These are phyloP conservation scores for Rubroshorea leprosula DNA, from an alignment of 345 rosid genomes.

Conservation along the genomic window DNA sequence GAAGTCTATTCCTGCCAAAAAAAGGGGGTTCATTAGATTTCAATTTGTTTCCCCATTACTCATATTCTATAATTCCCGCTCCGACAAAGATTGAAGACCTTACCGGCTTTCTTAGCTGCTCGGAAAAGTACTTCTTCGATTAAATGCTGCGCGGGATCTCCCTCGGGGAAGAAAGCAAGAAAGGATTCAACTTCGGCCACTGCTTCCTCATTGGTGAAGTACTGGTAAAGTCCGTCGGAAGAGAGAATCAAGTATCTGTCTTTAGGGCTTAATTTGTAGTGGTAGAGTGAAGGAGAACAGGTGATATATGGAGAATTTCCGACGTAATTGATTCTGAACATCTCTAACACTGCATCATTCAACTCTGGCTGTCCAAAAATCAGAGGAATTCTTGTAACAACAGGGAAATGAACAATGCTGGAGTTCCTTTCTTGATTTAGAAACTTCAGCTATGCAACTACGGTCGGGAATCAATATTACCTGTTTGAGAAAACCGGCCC, in stretches of 20 bases:
- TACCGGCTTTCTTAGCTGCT: constrained; percentile 92
- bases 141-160: constrained; percentile 96
- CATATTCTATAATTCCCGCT: not conserved
- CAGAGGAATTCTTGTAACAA: not conserved
- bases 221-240: constrained; percentile 87
- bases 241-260: constrained; percentile 78
- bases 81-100: not conserved
- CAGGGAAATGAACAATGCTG: no score
- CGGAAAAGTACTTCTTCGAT: constrained; percentile 74
- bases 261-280: constrained; percentile 57
- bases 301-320: constrained; percentile 77
- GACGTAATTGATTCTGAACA: constrained; percentile 74
- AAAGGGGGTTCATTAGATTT: not conserved
- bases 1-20: constrained; percentile 64
- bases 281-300: constrained; percentile 69
- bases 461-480: no score
- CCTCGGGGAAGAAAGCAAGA: constrained; percentile 72
- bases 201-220: constrained; percentile 83
- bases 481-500: constrained; percentile 94
- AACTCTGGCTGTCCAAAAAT: constrained; percentile 63
- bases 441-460: no score
- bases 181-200: constrained; percentile 65
- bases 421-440: no score
- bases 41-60: not conserved
- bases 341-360: constrained; percentile 78